Evolutionary conservation across 1,284 basidiomycete genomes (phyloP), one percentile per base, ranked within the genome.

Genomic region (Veloboletus limbatus): DNA sequence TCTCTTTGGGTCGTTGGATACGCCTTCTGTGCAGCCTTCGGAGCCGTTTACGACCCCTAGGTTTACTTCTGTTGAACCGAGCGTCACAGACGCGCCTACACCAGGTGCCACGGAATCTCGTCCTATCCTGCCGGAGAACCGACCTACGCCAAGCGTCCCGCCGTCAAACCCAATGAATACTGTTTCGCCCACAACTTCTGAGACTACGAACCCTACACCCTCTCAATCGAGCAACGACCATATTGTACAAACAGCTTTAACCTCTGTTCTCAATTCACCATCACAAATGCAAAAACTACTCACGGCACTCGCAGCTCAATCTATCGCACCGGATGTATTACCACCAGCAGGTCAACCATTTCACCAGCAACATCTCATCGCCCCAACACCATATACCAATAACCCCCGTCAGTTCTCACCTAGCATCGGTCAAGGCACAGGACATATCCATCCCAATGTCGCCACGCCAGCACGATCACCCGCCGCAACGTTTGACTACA

Each of bases 261-360:
- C 78, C 16, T 73, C 75, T 17, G 65, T 84, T 43, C 73, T 83
- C 38, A 77, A 81, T 36, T 79, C 80, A 0, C 85, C 86, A 0
- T 68, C 69, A 2, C 83, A 88, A 53, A 74, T 91, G 47, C 85
- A 89, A 54, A 81, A 82, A 53, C 72, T 92, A 38, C 69, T 91
- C 42, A 75, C 80, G 25, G 76, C 80, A 0, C 68, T 86, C 8
- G 59, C 53, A 8, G 48, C 47, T 17, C 56, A 57, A 39, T 47
- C 59, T 0, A 50, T 63, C 31, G 38, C 50, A 10, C 53, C 62
- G 8, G 63, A 60, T 10, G 52, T 48, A 31, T 56, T 56, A 17
- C 52, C 60, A 10, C 37, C 54, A 21, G 14, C 47, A 16, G 33
- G 30, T 37, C 55, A 54, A 45, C 42, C 41, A 45, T 53, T 52